Evolutionary conservation across 208 protist genomes (phyloP), one percentile per base, ranked within the genome.

Genomic region (Blastocrithidia nonstop): DNA sequence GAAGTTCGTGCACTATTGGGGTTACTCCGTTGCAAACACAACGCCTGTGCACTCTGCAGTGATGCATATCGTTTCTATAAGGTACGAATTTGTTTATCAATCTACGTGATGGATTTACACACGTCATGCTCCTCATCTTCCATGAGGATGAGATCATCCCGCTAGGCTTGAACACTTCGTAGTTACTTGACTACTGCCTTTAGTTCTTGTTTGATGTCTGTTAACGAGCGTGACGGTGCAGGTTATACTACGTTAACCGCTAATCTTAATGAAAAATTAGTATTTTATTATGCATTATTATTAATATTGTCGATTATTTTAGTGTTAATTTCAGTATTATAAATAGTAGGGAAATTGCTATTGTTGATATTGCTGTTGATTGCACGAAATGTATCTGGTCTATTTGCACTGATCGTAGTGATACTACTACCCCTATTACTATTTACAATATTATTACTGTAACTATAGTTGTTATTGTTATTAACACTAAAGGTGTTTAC

Each of bases 81-180:
- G 37, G 50, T 46, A 1, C 25, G 33, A 19, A 85, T 78, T 20
- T 31, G 7, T 3, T 29, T 52, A 35, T 89, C 80, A 3, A 67
- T 44, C 31, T 57, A 54, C 16, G n/a, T 42, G 7, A 83, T 43
- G 45, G 57, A 56, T 8, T 11, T 21, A 4, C 48, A 63, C 3
- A 49, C 41, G 55, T 89, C 70, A 50, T 77, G 48, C 39, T 81
- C 61, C 53, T 85, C 80, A 45, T 83, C 71, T 46, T 89, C 73
- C 9, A 65, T 46, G 4, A 85, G 50, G 16, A 89, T 42, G 16
- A 85, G 41, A 20, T 89, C 75, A 27, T 89, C 75, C 22, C 75
- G 71, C 6, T 42, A 50, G 36, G 66, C 67, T 43, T 85, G 74
- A 9, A 63, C 67, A 28, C 35, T 28, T 5, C 67, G 63, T 13